Evolutionary conservation across 176 grass and related monocot species (phyloP).

Genomic region (Eragrostis nindensis): DNA sequence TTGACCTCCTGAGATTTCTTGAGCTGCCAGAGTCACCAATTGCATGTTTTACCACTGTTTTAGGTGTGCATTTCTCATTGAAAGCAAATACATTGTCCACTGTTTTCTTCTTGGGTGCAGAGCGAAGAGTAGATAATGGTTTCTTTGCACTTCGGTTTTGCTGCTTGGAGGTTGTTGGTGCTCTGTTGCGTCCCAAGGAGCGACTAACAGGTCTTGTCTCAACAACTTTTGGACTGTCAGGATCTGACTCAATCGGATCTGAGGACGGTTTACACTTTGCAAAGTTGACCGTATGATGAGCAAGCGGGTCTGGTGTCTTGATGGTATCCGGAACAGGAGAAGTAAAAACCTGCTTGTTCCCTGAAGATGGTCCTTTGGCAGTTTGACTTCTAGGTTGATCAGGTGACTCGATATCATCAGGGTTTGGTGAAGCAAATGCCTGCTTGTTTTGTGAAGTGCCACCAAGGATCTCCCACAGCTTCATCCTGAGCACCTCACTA

Average conservation of each 20-base stretch:
- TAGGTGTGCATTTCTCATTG: constrained; percentile 48
- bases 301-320: constrained; percentile 50
- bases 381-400: constrained; percentile 49
- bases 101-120: constrained; percentile 55
- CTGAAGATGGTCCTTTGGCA: constrained; percentile 45
- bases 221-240: constrained; percentile 67
- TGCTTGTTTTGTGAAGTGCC: constrained; percentile 74
- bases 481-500: constrained; percentile 65
- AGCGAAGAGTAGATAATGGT: constrained; percentile 57
- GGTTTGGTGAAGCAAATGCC: constrained; percentile 45
- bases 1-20: constrained; percentile 53
- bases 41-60: constrained; percentile 43
- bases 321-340: constrained; percentile 55
- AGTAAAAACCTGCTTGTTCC: constrained; percentile 54
- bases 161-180: constrained; percentile 43
- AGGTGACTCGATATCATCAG: constrained; percentile 34
- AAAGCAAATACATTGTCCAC: constrained; percentile 59
- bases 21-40: constrained; percentile 42
- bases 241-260: constrained; percentile 89
- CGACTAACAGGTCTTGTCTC: constrained; percentile 66
- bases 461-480: constrained; percentile 91
- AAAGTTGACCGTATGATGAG: constrained; percentile 54
- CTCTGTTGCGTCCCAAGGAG: constrained; percentile 53
- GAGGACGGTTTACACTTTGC: constrained; percentile 61
- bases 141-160: constrained; percentile 61